phyloP scores from a whole-genome alignment of 192 early-diverging fungal species.

The Podochytrium sp. region DNA sequence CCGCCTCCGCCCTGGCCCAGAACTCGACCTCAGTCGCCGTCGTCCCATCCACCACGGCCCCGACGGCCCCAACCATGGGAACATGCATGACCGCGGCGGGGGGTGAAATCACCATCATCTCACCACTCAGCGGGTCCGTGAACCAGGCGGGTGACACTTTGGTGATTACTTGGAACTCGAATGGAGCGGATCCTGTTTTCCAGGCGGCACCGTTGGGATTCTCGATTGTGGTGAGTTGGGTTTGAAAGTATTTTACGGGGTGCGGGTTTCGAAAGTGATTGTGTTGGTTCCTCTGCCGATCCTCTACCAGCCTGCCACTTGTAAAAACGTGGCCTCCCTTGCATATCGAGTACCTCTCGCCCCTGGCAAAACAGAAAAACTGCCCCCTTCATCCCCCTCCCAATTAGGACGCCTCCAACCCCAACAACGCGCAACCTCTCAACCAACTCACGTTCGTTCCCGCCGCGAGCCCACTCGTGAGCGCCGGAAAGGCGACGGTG shows the following conservation, averaged over 20 bases:
- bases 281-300: no score
- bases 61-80: background rate
- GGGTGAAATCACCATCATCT: background rate
- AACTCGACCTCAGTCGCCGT: background rate
- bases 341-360: no score
- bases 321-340: background rate
- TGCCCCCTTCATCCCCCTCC: background rate
- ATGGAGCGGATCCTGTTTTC: constrained; percentile 4
- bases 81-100: background rate
- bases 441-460: background rate
- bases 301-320: no score
- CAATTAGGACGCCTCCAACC: constrained; percentile 24
- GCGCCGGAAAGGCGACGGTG: background rate
- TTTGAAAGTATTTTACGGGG: no score
- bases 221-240: constrained; percentile 2
- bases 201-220: background rate
- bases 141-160: background rate
- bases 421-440: background rate
- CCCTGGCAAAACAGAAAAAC: no score
- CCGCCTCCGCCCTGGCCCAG: background rate
- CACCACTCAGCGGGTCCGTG: background rate
- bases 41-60: background rate
- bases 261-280: no score
- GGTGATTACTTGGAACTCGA: background rate
- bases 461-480: background rate